Evolutionary conservation across 1,284 basidiomycete species (phyloP).

Genomic region (Trichosporon coremiiforme): DNA sequence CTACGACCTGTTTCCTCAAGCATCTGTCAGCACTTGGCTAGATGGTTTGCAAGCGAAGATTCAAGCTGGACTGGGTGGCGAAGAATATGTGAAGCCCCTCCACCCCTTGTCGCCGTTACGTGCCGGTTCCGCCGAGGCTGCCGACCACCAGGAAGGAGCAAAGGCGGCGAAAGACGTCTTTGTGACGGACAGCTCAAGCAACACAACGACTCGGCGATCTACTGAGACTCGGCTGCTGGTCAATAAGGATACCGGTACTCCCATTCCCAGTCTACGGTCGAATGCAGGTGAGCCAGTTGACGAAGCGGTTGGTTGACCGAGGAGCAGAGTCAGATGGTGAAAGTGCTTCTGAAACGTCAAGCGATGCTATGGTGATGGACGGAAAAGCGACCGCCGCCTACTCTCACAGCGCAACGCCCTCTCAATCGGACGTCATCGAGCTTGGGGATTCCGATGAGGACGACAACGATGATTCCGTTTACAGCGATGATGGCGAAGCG

Average conservation of each 20-base stretch:
- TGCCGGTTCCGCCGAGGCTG: background rate
- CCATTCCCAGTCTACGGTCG: too few relatives aligned
- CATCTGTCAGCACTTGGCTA: constrained; percentile 39
- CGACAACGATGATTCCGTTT: background rate
- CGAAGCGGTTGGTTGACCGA: background rate
- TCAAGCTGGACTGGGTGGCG: constrained; percentile 27
- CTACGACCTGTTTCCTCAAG: constrained; percentile 37
- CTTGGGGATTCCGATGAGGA: constrained; percentile 12
- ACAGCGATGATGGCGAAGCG: too few relatives aligned
- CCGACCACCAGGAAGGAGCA: background rate
- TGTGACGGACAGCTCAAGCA: too few relatives aligned
- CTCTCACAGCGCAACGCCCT: background rate
- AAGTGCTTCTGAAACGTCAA: too few relatives aligned
- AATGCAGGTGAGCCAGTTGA: background rate
- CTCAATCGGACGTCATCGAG: background rate
- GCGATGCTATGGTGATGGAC: background rate
- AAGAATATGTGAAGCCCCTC: constrained; percentile 27
- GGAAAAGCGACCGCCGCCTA: background rate
- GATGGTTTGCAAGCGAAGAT: constrained; percentile 43
- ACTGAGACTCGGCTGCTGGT: too few relatives aligned
- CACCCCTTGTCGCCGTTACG: constrained; percentile 18
- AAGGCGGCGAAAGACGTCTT: background rate
- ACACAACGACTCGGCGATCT: too few relatives aligned
- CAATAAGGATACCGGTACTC: too few relatives aligned
- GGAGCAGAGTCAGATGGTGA: background rate